Evolutionary conservation across 2,329 filamentous ascomycete genomes (phyloP).

Genomic region (Bipolaris zeicola): DNA sequence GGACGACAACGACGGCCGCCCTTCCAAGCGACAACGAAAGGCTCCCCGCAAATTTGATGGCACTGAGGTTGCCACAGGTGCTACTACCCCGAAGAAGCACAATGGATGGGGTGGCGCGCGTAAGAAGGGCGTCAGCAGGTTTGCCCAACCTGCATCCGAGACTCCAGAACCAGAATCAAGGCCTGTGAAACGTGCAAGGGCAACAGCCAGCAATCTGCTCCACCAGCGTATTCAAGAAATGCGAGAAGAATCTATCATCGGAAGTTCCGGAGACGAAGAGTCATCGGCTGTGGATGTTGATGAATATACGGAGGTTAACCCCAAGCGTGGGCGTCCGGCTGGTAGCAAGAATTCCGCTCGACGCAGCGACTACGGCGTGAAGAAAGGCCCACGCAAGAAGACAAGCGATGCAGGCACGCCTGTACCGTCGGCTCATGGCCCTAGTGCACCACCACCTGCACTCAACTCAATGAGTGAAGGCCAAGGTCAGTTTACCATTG

Average conservation of each 20-base stretch:
- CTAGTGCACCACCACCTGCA: constrained; percentile 34
- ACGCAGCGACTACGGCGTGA: constrained; percentile 55
- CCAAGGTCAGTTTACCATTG: constrained; percentile 46
- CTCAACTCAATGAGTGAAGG: constrained; percentile 47
- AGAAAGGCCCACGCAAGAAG: constrained; percentile 55
- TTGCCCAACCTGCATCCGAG: constrained; percentile 37
- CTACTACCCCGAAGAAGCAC: constrained; percentile 40
- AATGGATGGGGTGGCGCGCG: constrained; percentile 48
- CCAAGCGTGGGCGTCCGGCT: constrained; percentile 46
- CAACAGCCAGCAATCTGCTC: constrained; percentile 35
- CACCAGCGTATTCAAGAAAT: constrained; percentile 55
- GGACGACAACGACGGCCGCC: constrained; percentile 39
- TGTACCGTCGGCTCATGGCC: constrained; percentile 27
- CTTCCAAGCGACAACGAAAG: constrained; percentile 42
- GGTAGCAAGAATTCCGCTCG: constrained; percentile 56
- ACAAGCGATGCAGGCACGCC: constrained; percentile 29
- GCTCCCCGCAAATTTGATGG: constrained; percentile 45
- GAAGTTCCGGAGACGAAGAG: constrained; percentile 45
- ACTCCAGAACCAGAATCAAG: constrained; percentile 46
- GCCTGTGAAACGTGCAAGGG: constrained; percentile 36
- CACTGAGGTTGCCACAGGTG: constrained; percentile 38
- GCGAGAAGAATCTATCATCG: constrained; percentile 50
- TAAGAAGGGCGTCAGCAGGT: constrained; percentile 46
- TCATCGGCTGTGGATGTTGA: constrained; percentile 41
- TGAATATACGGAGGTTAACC: constrained; percentile 28